phyloP scores from a whole-genome alignment of 1,284 basidiomycete species.

The Sanghuangporus weigelae region DNA sequence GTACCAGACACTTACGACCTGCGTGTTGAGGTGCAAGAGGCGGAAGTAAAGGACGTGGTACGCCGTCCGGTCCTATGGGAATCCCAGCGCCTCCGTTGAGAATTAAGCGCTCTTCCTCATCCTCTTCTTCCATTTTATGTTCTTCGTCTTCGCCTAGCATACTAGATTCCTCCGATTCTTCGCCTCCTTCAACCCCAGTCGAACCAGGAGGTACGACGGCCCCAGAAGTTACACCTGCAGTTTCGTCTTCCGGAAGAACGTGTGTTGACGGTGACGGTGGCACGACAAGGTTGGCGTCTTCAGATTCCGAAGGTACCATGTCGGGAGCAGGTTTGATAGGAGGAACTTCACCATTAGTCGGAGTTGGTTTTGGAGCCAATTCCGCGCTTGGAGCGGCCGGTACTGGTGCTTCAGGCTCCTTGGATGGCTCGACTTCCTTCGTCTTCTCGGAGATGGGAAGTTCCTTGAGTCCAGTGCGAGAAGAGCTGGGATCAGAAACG shows the following conservation, averaged over 20 bases:
- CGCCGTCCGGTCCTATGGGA: slow-evolving; percentile 80
- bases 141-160: slow-evolving; percentile 44
- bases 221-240: slow-evolving; percentile 60
- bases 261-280: slow-evolving; percentile 51
- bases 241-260: slow-evolving; percentile 41
- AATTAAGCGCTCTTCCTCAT: slow-evolving; percentile 78
- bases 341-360: slow-evolving; percentile 10
- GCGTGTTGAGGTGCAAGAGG: slow-evolving; percentile 67
- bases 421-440: slow-evolving; percentile 13
- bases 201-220: slow-evolving; percentile 70
- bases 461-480: slow-evolving; percentile 3
- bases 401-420: slow-evolving; percentile 12
- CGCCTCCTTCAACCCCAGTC: slow-evolving; percentile 44
- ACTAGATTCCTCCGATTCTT: slow-evolving; percentile 40
- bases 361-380: background rate
- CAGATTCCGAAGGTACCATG: slow-evolving; percentile 19
- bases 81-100: slow-evolving; percentile 79
- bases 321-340: slow-evolving; percentile 16
- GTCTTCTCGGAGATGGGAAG: slow-evolving; percentile 18
- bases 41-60: slow-evolving; percentile 79
- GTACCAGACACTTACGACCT: slow-evolving; percentile 88
- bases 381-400: slow-evolving; percentile 12
- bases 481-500: slow-evolving; percentile 16
- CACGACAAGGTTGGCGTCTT: slow-evolving; percentile 38
- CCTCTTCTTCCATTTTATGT: slow-evolving; percentile 47